A percentile compares a stretch with the other conserved stretches of the same genome.
Evolutionary conservation across 305 asterid genomes (phyloP).

Genomic region (Fraxinus ornus): DNA sequence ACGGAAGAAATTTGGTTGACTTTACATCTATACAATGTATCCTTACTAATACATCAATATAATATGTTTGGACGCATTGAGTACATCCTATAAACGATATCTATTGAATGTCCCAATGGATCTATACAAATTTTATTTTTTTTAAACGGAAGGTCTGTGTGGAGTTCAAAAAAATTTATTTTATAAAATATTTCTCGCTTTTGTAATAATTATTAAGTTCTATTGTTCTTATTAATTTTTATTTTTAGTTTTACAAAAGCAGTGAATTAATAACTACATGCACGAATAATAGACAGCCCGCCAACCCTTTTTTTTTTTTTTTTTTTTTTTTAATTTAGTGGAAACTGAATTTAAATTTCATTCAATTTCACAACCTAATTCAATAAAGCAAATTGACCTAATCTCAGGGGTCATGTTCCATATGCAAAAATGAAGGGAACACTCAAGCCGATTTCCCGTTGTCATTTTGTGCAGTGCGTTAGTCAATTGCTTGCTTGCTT

Average conservation of each 20-base stretch:
- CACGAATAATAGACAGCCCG: background rate
- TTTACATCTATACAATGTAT: background rate
- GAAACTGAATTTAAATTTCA: background rate
- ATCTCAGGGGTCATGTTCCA: background rate
- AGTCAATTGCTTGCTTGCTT: background rate
- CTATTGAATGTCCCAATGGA: background rate
- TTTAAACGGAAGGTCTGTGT: too few relatives aligned
- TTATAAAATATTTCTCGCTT: too few relatives aligned
- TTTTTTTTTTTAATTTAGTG: too few relatives aligned
- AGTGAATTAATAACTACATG: background rate
- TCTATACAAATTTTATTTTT: too few relatives aligned
- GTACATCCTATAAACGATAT: background rate
- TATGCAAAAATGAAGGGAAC: background rate
- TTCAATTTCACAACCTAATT: background rate
- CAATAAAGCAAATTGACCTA: background rate
- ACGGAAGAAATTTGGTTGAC: background rate
- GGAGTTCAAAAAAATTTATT: too few relatives aligned
- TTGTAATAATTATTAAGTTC: too few relatives aligned
- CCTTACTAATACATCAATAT: background rate
- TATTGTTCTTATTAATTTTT: background rate
- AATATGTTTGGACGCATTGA: background rate
- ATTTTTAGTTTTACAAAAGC: background rate
- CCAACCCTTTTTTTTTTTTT: background rate
- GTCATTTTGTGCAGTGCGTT: background rate
- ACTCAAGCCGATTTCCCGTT: background rate